Evolutionary conservation across 306 rosid genomes (phyloP), one percentile per base, ranked within the genome.

Genomic region (Inga oerstediana): DNA sequence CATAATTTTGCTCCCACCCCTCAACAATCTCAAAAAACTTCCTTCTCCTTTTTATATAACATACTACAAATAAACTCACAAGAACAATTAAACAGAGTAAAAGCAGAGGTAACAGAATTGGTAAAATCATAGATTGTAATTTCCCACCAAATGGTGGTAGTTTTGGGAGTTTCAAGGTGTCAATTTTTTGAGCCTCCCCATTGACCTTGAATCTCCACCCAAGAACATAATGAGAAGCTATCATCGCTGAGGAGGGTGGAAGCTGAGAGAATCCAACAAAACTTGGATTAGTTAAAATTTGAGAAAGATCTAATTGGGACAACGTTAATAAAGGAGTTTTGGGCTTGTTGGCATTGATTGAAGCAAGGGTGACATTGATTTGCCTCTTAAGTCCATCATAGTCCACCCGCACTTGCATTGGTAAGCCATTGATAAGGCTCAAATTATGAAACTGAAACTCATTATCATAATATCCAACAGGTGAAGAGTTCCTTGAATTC

Each of bases 1-100:
- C 96, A 30, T 88, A 88, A 49, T 90, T 88, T 4, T 52, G 59
- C 74, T 93, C 97, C 97, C 94, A 93, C 27, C 85, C 93, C 79
- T 93, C 94, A 10, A 72, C 82, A 27, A 90, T 7, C 59, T 93
- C 97, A 16, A 78, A 73, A 66, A 69, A 88, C 68, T 75, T 78
- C 74, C 74, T 78, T 78, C 82, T 86, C n/a, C 81, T 76, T 17
- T 76, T 62, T 43, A 83, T 67, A 49, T 82, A 46, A 88, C 75
- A 64, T 73, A 30, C 30, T 10, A 73, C 52, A 20, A 67, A 76
- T 7, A 44, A 73, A 78, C 70, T 75, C 16, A 70, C 72, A 59
- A 88, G 5, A 54, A 80, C 20, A 27, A 80, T 14, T 69, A 84
- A 72, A 58, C 72, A 13, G 1, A 83, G 7, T 43, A 62, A 72